Evolutionary conservation across 129 eudicot genomes (phyloP).

Genomic region (Saposhnikovia divaricata): DNA sequence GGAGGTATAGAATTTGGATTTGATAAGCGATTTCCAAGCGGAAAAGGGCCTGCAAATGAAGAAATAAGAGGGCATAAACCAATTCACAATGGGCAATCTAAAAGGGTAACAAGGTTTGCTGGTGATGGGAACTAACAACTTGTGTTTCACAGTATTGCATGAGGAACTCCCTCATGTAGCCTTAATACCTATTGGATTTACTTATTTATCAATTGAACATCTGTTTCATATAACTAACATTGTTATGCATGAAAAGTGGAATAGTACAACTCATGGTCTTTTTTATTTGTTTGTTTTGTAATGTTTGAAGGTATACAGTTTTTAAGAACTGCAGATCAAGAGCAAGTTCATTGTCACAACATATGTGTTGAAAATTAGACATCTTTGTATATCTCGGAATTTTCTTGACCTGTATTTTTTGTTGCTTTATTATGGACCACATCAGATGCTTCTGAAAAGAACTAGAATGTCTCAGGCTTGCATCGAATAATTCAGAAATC

Average conservation of each 20-base stretch:
- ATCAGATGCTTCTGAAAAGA: conserved; percentile 1
- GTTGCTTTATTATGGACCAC: background rate
- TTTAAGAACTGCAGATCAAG: background rate
- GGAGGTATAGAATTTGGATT: conserved; percentile 42
- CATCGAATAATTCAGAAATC: background rate
- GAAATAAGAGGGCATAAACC: conserved; percentile 7
- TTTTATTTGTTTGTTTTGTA: background rate
- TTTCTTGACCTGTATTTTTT: background rate
- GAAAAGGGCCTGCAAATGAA: conserved; percentile 17
- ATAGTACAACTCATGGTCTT: background rate
- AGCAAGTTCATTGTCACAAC: background rate
- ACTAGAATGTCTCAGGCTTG: background rate
- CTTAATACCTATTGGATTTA: background rate
- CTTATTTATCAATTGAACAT: background rate
- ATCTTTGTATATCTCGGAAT: background rate
- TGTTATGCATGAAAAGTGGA: background rate
- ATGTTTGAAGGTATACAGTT: background rate
- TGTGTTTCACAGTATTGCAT: background rate
- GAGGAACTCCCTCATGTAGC: conserved; percentile 8
- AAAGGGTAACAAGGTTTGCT: conserved; percentile 26
- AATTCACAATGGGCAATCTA: conserved; percentile 10
- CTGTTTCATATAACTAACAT: background rate
- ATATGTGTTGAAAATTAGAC: background rate
- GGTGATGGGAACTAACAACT: conserved; percentile 14
- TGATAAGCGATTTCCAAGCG: conserved; percentile 16